A percentile compares a stretch with the other conserved stretches of the same genome.
phyloP scores from a whole-genome alignment of 768 basidiomycete species.

The Boletus tylopilopsis region DNA sequence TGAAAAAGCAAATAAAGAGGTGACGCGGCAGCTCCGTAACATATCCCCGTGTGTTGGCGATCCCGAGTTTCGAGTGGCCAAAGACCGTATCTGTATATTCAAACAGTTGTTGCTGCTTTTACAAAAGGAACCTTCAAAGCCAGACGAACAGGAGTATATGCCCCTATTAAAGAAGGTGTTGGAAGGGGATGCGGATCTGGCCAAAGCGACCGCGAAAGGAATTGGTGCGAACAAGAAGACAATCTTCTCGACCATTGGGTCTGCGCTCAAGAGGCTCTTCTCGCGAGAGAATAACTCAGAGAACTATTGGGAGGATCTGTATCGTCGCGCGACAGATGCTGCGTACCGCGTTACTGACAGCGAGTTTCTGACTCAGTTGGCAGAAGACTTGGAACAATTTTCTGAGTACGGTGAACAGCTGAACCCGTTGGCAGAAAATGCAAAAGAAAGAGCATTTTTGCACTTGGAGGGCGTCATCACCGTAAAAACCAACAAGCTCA shows the following conservation, averaged over 20 bases:
- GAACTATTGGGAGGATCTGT: not conserved
- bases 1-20: slow-evolving; percentile 12
- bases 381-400: not conserved
- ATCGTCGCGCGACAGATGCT: not conserved
- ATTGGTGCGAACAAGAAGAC: not conserved
- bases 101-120: slow-evolving; percentile 1
- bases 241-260: not conserved
- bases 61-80: slow-evolving; percentile 8
- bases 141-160: not conserved
- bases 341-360: not conserved
- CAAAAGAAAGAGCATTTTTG: not conserved
- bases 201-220: not conserved
- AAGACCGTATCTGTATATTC: slow-evolving; percentile 14
- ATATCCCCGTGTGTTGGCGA: slow-evolving; percentile 4
- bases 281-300: not conserved
- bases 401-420: not conserved
- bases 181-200: slow-evolving; percentile 2
- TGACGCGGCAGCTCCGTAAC: not conserved
- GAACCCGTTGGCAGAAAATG: not conserved
- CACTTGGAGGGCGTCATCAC: not conserved
- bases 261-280: not conserved
- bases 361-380: not conserved
- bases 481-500: slow-evolving; percentile 8
- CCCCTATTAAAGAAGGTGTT: slow-evolving; percentile 1
- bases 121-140: not conserved